Base-by-base conservation (phyloP, 2,329 filamentous ascomycete genomes). In the Phyllosticta citrichinensis region DNA sequence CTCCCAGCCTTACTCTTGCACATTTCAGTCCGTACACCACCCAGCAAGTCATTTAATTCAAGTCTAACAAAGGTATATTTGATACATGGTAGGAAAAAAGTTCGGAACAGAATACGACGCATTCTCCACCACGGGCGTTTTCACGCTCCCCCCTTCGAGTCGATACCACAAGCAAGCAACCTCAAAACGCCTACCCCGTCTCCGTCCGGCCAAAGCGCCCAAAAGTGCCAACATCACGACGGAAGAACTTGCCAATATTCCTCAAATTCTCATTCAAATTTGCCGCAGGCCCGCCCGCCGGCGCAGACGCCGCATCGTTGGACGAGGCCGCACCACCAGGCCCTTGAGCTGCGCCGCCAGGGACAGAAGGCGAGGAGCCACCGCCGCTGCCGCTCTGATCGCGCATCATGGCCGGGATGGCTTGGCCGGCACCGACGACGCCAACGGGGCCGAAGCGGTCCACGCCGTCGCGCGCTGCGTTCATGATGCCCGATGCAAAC, bases 181-280 rank as follows among this genome's bases (percentile, higher is more conserved):
- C 22, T 22, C 22, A 3, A 22, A 22, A 2, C 22, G 22, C 35
- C 58, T 55, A 25, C 19, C 53, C 52, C 24, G 58, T 56, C 25
- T 54, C 58, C 12, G 58, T 70, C 57, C 71, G 65, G 10, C 72
- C 72, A 66, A 74, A 74, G 6, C 72, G 69, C 55, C 70, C 68
- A 55, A 74, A 73, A 0, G 67, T 68, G 0, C 89, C 88, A 64
- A 93, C 86, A 77, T 97, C 93, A 64, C 93, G 80, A 64, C 88
- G 86, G 78, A 97, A 97, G 76, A 97, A 97, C 75, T 96, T 97
- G 24, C 93, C 93, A 75, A 99, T 89, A 72, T 91, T 96, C 77
- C 91, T 92, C 74, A 97, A 73, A 74, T 97, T 97, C 75, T 96
- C 92, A 71, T 97, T 96, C 65, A 97, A 83, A 58, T 88, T 90